Conservation (phyloP, 1,284 basidiomycete genomes). For the Mycosarcoma mackinlayi region DNA sequence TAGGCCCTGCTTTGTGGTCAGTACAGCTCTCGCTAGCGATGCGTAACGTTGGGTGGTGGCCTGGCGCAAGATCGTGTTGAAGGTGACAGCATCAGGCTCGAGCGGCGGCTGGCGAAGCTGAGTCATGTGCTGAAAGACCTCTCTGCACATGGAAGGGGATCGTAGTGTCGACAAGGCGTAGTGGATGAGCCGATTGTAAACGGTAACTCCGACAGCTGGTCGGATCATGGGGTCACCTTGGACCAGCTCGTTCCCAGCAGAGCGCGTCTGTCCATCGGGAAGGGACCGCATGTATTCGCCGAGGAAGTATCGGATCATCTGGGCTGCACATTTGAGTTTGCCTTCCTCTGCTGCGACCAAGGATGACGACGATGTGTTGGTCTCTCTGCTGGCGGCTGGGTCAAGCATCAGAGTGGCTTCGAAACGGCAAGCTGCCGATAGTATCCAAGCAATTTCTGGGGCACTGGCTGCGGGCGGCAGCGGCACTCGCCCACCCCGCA, state of each 20-base stretch:
- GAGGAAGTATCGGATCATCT: slow-evolving; percentile 28
- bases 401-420: slow-evolving; percentile 21
- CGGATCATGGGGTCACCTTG: slow-evolving; percentile 15
- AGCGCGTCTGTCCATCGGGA: slow-evolving; percentile 26
- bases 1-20: slow-evolving; percentile 18
- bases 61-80: slow-evolving; percentile 50
- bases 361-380: neutral
- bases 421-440: slow-evolving; percentile 44
- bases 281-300: slow-evolving; percentile 35
- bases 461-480: slow-evolving; percentile 16
- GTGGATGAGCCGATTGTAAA: slow-evolving; percentile 51
- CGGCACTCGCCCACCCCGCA: slow-evolving; percentile 21
- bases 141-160: slow-evolving; percentile 31
- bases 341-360: slow-evolving; percentile 5
- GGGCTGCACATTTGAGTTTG: slow-evolving; percentile 16
- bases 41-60: slow-evolving; percentile 40
- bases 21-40: slow-evolving; percentile 28
- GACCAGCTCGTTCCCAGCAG: slow-evolving; percentile 7
- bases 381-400: neutral
- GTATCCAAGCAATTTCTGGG: slow-evolving; percentile 39
- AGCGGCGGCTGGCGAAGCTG: slow-evolving; percentile 31
- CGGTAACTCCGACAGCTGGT: slow-evolving; percentile 21
- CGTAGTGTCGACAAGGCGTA: slow-evolving; percentile 32
- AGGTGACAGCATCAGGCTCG: slow-evolving; percentile 40
- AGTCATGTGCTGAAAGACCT: slow-evolving; percentile 46